These are phyloP conservation scores for Besnoitia besnoiti DNA, from an alignment of 169 alveolate species.

Conservation along the genomic window DNA sequence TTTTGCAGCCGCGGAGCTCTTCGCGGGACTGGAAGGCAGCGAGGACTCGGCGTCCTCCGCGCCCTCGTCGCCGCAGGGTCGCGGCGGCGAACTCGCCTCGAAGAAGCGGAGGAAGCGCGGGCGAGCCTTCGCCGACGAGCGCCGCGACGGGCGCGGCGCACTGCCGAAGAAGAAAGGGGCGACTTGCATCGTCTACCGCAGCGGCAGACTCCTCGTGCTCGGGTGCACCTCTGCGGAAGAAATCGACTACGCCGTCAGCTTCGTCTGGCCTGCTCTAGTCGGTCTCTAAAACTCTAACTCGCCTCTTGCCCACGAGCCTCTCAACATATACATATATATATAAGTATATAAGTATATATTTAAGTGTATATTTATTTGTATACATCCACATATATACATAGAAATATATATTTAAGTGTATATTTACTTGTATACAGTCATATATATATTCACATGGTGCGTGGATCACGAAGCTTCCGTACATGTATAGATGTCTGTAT, in stretches of 20 bases:
- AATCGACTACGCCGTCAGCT: conserved; percentile 47
- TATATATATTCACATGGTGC: neutral
- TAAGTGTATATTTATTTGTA: neutral
- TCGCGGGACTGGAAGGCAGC: neutral
- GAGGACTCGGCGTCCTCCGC: neutral
- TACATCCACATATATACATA: neutral
- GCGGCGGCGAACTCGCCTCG: neutral
- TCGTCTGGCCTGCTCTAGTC: conserved; percentile 57
- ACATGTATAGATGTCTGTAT: neutral
- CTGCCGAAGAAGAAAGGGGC: conserved; percentile 30
- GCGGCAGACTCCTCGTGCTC: conserved; percentile 56
- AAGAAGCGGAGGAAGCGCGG: neutral
- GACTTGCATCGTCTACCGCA: conserved; percentile 58
- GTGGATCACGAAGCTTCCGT: too few species aligned
- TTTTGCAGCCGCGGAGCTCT: conserved; percentile 46
- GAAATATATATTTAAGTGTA: neutral
- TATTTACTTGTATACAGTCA: neutral
- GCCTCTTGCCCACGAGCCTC: neutral
- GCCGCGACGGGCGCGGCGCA: neutral
- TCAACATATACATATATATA: neutral
- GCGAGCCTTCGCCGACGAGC: neutral
- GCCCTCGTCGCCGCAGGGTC: neutral
- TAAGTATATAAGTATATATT: neutral
- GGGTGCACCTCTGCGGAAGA: conserved; percentile 64
- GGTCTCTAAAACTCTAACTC: conserved; percentile 15